phyloP scores from a whole-genome alignment of 176 grass and related monocot genomes.

The bread wheat (Triticum aestivum) region DNA sequence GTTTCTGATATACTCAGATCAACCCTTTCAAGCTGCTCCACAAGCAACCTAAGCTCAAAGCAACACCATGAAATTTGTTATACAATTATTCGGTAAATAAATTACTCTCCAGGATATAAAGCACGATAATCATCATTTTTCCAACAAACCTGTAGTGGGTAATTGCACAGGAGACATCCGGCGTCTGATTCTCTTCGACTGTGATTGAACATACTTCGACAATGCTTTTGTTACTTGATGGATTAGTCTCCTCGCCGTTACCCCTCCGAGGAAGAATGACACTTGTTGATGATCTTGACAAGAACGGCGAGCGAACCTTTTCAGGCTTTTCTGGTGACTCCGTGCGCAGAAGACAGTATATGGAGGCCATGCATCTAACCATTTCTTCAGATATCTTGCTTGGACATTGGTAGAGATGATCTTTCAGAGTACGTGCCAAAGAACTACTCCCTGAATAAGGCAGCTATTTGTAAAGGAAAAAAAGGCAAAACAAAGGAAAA shows the following conservation, averaged over 20 bases:
- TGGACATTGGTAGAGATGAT: slow-evolving; percentile 88
- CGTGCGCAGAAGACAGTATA: slow-evolving; percentile 61
- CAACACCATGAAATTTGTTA: neutral
- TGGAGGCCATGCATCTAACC: slow-evolving; percentile 88
- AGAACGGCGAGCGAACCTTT: slow-evolving; percentile 60
- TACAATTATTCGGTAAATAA: neutral
- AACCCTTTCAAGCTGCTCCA: slow-evolving; percentile 94
- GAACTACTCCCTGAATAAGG: slow-evolving; percentile 57
- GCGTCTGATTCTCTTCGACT: slow-evolving; percentile 61
- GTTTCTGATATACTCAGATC: slow-evolving; percentile 65
- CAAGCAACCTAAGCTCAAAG: slow-evolving; percentile 63
- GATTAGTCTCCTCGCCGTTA: slow-evolving; percentile 52
- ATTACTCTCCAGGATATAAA: neutral
- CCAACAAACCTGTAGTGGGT: slow-evolving; percentile 82
- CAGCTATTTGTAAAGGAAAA: slow-evolving; percentile 55
- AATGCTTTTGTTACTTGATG: slow-evolving; percentile 37
- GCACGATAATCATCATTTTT: neutral
- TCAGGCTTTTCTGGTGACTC: slow-evolving; percentile 55
- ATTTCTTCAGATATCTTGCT: slow-evolving; percentile 99
- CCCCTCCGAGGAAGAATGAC: slow-evolving; percentile 52
- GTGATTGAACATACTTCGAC: slow-evolving; percentile 65
- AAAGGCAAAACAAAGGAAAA: slow-evolving; percentile 9
- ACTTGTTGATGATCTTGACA: slow-evolving; percentile 84
- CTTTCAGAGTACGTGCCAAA: slow-evolving; percentile 78
- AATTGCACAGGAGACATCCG: slow-evolving; percentile 60